Base-by-base conservation (phyloP, 345 rosid genomes). In the Eutrema japonicum region DNA sequence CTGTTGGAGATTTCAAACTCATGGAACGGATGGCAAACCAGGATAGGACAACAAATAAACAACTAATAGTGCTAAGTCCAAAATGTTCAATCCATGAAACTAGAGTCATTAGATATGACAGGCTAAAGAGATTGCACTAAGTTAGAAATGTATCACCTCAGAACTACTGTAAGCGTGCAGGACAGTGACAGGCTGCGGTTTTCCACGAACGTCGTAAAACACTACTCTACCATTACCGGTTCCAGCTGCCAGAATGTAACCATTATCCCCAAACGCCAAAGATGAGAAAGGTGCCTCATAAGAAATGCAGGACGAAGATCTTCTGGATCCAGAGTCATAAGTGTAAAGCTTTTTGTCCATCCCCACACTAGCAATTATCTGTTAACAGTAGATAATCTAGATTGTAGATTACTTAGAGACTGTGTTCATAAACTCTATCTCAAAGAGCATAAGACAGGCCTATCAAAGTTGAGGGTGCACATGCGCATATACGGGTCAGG, bases 271-370 rank as follows among this genome's bases (percentile, higher is more conserved):
- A 82, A 84, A 92, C 63, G 96, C 94, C 85, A 96, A 76, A n/a
- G 99, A 96, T 74, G 99, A 90, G 79, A 96, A 96, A 61, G 98
- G 98, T 51, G 94, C 89, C 80, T 92, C 98, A 79, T 92, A 84
- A 54, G 96, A 60, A 56, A 85, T 84, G 81, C 77, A 85, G 32
- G 97, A 85, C 35, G 94, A 85, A 73, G 85, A 80, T 77, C 90
- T 88, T 81, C 88, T 84, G 68, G 96, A 92, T 74, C 96, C 89
- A 41, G 94, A 79, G 72, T 95, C 99, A 67, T 83, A 96, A 45
- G 90, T 90, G 76, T 96, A 92, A 49, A 96, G 79, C 83, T 92
- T 96, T 79, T 96, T 92, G 82, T 96, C 98, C 83, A 92, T 79
- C 64, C 99, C 99, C 79, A 96, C 90, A 67, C 96, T 96, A 60